A percentile compares a stretch with the other conserved stretches of the same genome.
These are phyloP conservation scores for Hydnomerulius pinastri DNA, from an alignment of 768 basidiomycete genomes.

Conservation along the genomic window DNA sequence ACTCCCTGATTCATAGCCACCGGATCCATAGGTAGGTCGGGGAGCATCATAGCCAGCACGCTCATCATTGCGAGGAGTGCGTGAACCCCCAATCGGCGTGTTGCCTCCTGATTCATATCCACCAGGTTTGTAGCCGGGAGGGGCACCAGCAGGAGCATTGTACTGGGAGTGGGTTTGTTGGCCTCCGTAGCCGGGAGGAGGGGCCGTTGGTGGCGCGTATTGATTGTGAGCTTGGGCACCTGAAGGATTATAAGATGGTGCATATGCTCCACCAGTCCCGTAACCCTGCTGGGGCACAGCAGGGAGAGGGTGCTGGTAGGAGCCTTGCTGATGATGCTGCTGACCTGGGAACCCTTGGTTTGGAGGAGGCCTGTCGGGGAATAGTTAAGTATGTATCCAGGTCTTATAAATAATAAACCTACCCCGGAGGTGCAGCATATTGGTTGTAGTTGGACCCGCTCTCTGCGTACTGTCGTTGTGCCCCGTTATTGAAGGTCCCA, in stretches of 20 bases:
- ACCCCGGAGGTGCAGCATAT: slow-evolving; percentile 14
- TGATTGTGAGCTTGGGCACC: slow-evolving; percentile 10
- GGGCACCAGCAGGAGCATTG: neutral
- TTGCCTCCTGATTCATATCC: neutral
- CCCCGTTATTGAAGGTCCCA: slow-evolving; percentile 10
- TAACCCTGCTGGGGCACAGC: slow-evolving; percentile 1
- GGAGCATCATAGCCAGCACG: neutral
- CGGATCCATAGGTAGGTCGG: neutral
- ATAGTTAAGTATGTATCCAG: neutral
- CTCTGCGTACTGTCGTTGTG: neutral
- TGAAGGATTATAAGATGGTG: slow-evolving; percentile 2
- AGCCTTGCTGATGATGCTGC: neutral
- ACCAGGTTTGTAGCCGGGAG: neutral
- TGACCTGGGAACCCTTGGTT: slow-evolving; percentile 4
- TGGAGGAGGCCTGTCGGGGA: slow-evolving; percentile 8
- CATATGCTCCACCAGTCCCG: slow-evolving; percentile 2
- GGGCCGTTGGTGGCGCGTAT: slow-evolving; percentile 8
- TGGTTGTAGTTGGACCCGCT: neutral
- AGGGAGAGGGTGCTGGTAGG: neutral
- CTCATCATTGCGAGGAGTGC: neutral
- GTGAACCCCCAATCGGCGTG: neutral
- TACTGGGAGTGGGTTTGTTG: neutral
- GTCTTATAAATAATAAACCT: too few species aligned
- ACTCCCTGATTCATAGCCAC: neutral
- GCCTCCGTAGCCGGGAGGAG: neutral